Base-by-base conservation (phyloP, 1,284 basidiomycete genomes). In the Pseudozyma sp. region DNA sequence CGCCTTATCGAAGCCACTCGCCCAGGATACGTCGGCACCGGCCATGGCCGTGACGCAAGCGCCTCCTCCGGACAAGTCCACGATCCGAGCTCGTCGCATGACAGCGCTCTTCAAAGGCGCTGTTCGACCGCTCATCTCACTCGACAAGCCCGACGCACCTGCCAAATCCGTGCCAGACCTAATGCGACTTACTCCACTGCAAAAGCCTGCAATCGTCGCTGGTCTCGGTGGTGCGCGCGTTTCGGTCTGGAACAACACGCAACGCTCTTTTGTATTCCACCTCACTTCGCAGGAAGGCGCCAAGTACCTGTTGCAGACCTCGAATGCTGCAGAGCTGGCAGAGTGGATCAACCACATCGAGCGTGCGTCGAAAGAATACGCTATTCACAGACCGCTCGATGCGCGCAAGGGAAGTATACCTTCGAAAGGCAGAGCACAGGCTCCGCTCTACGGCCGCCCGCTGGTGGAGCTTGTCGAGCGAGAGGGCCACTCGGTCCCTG, bases 51-150 rank as follows among this genome's bases (percentile, higher is more conserved):
- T 47, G 6, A 21, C 48, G 13, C 61, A 55, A 19, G 59, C 60
- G 31, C 52, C 68, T 36, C 64, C 63, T 19, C 69, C 68, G 2
- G 74, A 76, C 45, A 76, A 76, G 45, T 58, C 70, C 1, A 72
- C 74, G 8, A 72, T 76, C 38, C 67, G 74, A 31, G 64, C 79
- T 8, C 67, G 80, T n/a, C 74, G 81, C 16, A 80, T 83, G 80
- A 83, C 81, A 1, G 79, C 81, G 19, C 68, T 83, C n/a, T 81
- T 81, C 78, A 76, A 81, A 13, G 78, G 78, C 16, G 80, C 80
- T 12, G 76, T 81, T 0, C 70, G 81, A 14, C 79, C 79, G 35
- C 68, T 80, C 49, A 79, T 81, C 38, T 60, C 66, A 2, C 34
- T 68, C 25, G 75, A 81, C 43, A 75, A 76, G 70, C 61, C 59